phyloP scores from a whole-genome alignment of 2,329 filamentous ascomycete genomes.

The Talaromyces marneffei region DNA sequence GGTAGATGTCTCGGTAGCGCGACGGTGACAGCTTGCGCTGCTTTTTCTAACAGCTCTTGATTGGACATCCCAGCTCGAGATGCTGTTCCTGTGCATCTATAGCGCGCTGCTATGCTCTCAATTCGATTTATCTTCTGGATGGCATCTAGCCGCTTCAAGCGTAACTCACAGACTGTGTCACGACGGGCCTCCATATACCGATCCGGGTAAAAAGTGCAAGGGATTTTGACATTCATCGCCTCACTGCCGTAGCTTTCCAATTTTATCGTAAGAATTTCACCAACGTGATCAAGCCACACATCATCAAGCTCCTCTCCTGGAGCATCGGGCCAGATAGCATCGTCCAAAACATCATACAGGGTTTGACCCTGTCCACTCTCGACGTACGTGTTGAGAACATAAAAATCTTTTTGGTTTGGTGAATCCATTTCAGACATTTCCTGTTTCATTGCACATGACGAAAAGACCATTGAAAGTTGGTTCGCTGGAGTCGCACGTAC shows the following conservation, averaged over 20 bases:
- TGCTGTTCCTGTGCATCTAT: constrained; percentile 22
- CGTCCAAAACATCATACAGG: constrained; percentile 52
- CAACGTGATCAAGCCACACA: constrained; percentile 44
- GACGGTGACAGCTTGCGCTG: constrained; percentile 27
- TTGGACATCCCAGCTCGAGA: constrained; percentile 22
- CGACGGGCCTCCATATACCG: constrained; percentile 53
- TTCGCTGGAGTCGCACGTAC: constrained; percentile 37
- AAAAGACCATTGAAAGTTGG: constrained; percentile 41
- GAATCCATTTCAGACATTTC: constrained; percentile 25
- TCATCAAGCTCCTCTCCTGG: constrained; percentile 37
- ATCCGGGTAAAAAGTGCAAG: constrained; percentile 52
- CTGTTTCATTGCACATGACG: constrained; percentile 41
- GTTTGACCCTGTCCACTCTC: constrained; percentile 37
- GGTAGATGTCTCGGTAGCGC: constrained; percentile 22
- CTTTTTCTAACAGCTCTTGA: constrained; percentile 31
- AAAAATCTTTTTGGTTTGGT: constrained; percentile 33
- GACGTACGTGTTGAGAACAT: constrained; percentile 34
- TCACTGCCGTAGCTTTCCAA: constrained; percentile 27
- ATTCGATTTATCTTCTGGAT: constrained; percentile 29
- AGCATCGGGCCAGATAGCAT: constrained; percentile 44
- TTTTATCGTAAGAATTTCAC: constrained; percentile 52
- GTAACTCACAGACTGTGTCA: constrained; percentile 44
- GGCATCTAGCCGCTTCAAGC: constrained; percentile 32
- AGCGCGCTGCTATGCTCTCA: constrained; percentile 27
- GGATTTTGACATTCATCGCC: constrained; percentile 46